Base-by-base conservation (phyloP, 139 green algal genomes). In the Coccomyxa sp. region DNA sequence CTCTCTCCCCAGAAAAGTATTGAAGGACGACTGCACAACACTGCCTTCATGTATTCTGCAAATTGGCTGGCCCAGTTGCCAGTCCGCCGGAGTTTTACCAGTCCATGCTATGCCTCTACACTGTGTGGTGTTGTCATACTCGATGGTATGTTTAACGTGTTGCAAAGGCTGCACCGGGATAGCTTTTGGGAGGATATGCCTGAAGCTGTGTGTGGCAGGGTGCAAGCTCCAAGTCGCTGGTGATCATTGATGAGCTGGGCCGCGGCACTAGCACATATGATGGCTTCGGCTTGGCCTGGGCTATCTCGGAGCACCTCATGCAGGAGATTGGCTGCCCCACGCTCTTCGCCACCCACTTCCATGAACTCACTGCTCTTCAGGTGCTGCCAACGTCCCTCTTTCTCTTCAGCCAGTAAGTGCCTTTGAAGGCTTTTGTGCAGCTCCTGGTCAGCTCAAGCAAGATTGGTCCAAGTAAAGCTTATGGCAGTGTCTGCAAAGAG, bases 231-330 rank as follows among this genome's bases (percentile, higher is more conserved):
- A 66, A 77, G 51, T 96, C 90, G 0, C 89, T 99, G 23, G 91
- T 99, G 45, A 98, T 99, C 82, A 96, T 99, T 60, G 97, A 99
- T 80, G 97, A 99, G 90, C 90, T 99, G 67, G 97, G 97, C 0
- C 90, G 96, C 0, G 97, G 97, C 27, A 99, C 97, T 0, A 96
- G 90, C 82, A 99, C 97, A 0, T 98, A 97, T 85, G 97, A 99
- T 83, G 97, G 97, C 82, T 97, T 99, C 89, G 97, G 95, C 21
- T 90, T 99, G 58, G 96, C 97, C 9, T 98, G 95, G 96, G 95
- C 95, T 31, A 98, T 99, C 84, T 91, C 86, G 51, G 95, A 99
- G 91, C 92, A 99, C 88, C 86, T 99, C 27, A 95, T 95, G 90
- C 75, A 87, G 18, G 77, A 74, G 23, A 86, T 90, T 58, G 88